phyloP scores from a whole-genome alignment of 176 grass and related monocot species.

The Musa itinerans region DNA sequence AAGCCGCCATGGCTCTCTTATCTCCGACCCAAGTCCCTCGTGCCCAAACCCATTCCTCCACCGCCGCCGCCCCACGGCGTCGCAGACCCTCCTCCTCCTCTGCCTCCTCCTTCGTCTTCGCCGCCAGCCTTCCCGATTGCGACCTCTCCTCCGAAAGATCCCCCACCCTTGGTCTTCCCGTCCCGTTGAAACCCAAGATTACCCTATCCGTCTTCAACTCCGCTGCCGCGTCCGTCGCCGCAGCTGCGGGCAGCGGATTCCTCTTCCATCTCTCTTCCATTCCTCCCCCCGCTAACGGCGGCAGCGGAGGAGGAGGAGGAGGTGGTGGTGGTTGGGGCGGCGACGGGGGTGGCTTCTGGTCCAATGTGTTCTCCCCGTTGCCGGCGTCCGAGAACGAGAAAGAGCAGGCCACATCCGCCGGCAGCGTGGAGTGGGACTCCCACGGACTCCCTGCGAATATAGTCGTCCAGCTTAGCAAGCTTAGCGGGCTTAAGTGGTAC shows the following conservation, averaged over 20 bases:
- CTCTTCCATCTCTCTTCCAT: too few relatives aligned
- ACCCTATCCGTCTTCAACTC: conserved; percentile 19
- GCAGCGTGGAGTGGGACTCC: conserved; percentile 53
- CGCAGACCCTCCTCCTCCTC: conserved; percentile 28
- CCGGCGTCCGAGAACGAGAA: conserved; percentile 57
- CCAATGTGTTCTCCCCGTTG: conserved; percentile 38
- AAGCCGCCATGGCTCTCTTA: not conserved
- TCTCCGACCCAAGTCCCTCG: not conserved
- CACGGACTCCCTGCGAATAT: conserved; percentile 74
- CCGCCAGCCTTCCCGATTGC: conserved; percentile 27
- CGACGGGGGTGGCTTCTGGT: conserved; percentile 54
- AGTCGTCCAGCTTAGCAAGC: conserved; percentile 58
- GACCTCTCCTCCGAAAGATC: not conserved
- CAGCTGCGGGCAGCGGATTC: conserved; percentile 2
- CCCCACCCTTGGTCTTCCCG: not conserved
- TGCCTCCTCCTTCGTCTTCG: conserved; percentile 20
- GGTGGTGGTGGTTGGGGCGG: conserved; percentile 43
- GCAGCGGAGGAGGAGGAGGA: conserved; percentile 27
- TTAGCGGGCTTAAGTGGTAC: conserved; percentile 82
- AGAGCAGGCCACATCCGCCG: conserved; percentile 2
- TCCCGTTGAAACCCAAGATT: not conserved
- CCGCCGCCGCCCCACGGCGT: conserved; percentile 10
- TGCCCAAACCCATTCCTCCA: not conserved
- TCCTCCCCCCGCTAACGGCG: conserved; percentile 1
- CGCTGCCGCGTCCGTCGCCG: conserved; percentile 40